These are phyloP conservation scores for Ustilaginoidea virens DNA, from an alignment of 2,329 filamentous ascomycete species.

Conservation along the genomic window DNA sequence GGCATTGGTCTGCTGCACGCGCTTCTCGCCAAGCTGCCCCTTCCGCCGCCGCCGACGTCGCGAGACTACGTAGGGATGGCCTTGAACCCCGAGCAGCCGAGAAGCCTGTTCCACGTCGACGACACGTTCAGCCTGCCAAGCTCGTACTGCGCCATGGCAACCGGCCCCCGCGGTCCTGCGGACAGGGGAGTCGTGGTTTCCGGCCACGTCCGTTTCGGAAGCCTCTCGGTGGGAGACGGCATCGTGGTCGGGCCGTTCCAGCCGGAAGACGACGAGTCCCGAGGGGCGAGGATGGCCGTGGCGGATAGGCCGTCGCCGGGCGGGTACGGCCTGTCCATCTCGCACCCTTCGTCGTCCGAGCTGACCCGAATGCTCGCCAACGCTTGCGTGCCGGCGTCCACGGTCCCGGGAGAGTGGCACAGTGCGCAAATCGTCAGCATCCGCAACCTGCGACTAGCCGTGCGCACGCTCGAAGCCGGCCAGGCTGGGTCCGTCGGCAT, in stretches of 20 bases:
- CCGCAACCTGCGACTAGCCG: slow-evolving; percentile 73
- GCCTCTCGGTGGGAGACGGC: slow-evolving; percentile 60
- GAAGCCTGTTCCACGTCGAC: slow-evolving; percentile 72
- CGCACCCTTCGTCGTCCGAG: slow-evolving; percentile 37
- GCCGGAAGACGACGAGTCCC: slow-evolving; percentile 32
- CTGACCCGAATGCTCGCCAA: slow-evolving; percentile 35
- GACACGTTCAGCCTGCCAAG: slow-evolving; percentile 69
- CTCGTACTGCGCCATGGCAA: slow-evolving; percentile 26
- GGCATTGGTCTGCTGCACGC: slow-evolving; percentile 75
- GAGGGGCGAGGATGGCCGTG: slow-evolving; percentile 15
- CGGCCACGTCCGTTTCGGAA: slow-evolving; percentile 69
- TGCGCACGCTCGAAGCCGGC: slow-evolving; percentile 57
- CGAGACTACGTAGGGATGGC: slow-evolving; percentile 38
- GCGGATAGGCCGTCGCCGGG: slow-evolving; percentile 32
- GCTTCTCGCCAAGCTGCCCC: slow-evolving; percentile 59
- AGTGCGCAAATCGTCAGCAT: slow-evolving; percentile 70
- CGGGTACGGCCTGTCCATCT: slow-evolving; percentile 33
- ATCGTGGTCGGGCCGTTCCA: slow-evolving; percentile 69
- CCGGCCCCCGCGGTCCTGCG: slow-evolving; percentile 5
- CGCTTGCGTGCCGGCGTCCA: slow-evolving; percentile 35
- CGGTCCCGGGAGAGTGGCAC: slow-evolving; percentile 57
- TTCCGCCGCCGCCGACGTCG: slow-evolving; percentile 40
- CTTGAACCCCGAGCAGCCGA: slow-evolving; percentile 43
- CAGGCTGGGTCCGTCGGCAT: slow-evolving; percentile 87
- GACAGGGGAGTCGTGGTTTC: slow-evolving; percentile 61